A percentile compares a stretch with the other conserved stretches of the same genome.
Conservation (phyloP, 495 filamentous ascomycete species). For the Podospora pseudocomata region DNA sequence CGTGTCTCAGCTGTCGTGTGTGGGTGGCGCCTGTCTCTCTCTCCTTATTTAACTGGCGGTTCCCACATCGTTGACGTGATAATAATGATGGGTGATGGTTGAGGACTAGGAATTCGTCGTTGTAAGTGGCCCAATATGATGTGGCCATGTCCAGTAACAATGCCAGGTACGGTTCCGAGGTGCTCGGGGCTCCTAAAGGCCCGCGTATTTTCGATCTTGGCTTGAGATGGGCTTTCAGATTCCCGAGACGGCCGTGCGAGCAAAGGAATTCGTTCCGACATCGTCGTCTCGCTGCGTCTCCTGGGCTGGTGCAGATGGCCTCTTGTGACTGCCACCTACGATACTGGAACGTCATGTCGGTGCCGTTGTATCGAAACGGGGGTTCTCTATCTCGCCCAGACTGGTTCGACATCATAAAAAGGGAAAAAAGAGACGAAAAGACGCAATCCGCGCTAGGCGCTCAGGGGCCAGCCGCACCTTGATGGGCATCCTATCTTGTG, state of each 20-base stretch:
- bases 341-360: not conserved
- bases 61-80: not conserved
- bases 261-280: not conserved
- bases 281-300: not conserved
- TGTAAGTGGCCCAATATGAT: not conserved
- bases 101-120: not conserved
- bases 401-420: not conserved
- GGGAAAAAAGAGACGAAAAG: not conserved
- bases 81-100: not conserved
- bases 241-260: not conserved
- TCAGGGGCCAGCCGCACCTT: slow-evolving; percentile 3
- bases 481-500: not conserved
- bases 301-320: too few relatives aligned
- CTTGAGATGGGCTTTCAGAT: slow-evolving; percentile 1
- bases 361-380: not conserved
- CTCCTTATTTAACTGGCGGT: not conserved
- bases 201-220: slow-evolving; percentile 2
- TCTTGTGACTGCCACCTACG: not conserved
- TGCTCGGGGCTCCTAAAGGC: not conserved
- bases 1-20: slow-evolving; percentile 1
- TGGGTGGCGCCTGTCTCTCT: not conserved
- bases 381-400: not conserved
- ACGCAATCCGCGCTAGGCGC: slow-evolving; percentile 4
- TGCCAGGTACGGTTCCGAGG: not conserved
- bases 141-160: not conserved